These are phyloP conservation scores for Brassica rapa DNA, from an alignment of 345 rosid genomes.

Conservation along the genomic window DNA sequence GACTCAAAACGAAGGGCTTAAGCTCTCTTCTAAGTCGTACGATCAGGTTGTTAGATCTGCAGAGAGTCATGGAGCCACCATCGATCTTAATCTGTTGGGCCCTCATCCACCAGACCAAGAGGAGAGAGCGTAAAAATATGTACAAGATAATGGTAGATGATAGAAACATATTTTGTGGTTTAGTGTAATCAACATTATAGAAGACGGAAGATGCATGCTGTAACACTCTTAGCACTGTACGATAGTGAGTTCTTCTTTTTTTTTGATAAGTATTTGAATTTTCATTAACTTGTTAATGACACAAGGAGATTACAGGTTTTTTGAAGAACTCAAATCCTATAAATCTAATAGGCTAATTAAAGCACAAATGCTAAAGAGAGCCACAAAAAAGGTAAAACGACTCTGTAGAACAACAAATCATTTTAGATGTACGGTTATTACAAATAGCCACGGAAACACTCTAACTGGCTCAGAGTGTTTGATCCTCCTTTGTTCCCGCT, in stretches of 20 bases:
- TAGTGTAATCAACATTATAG: conserved; percentile 14
- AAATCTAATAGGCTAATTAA: no score
- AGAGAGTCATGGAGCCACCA: conserved; percentile 54
- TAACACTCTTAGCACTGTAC: background rate
- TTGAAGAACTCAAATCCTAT: no score
- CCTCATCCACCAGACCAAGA: conserved; percentile 55
- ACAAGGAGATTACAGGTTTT: no score
- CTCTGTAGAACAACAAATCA: background rate
- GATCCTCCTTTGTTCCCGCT: background rate
- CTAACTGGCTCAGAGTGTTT: background rate
- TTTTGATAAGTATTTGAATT: no score
- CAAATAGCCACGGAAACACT: background rate
- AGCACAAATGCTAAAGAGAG: no score
- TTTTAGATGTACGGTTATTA: background rate
- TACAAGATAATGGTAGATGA: background rate
- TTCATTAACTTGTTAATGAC: no score
- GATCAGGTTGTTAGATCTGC: no score
- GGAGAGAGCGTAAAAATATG: conserved; percentile 36
- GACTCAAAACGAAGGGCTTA: conserved; percentile 60
- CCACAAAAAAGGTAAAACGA: no score
- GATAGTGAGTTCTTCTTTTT: background rate
- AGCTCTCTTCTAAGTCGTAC: conserved; percentile 35
- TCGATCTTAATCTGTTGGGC: conserved; percentile 62
- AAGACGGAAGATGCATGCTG: background rate
- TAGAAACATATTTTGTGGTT: background rate